Base-by-base conservation (phyloP, 192 early-diverging fungal genomes). In the Pecoramyces ruminantium region DNA sequence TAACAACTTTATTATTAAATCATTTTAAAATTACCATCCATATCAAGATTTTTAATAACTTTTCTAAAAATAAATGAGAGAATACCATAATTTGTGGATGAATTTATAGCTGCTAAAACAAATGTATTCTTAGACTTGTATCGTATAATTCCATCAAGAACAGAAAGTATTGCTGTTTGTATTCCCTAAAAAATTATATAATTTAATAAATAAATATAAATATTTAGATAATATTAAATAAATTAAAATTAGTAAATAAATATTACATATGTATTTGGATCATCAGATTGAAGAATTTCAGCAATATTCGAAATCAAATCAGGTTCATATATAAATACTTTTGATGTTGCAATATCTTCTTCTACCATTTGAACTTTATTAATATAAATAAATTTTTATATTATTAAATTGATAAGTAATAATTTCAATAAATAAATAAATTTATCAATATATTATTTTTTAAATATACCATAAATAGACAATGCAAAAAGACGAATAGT, bases 1-100 rank as follows among this genome's bases (percentile, higher is more conserved):
- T n/a, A n/a, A n/a, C n/a, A 30, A 29, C 82, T 67, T 83, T 34
- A 15, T 15, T 79, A 13, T 28, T 38, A 29, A 51, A 81, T 86
- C 79, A 12, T 77, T 21, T 83, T 81, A 28, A 77, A 84, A 16
- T 80, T 83, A 2, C 85, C 84, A 40, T 81, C 78, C 29, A 85
- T 84, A 28, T 89, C 87, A 29, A 91, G 39, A 34, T 86, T 83
- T 9, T 87, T 79, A 30, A 95, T 90, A 29, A 95, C 88, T 81
- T 91, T 92, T 80, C 95, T 90, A 39, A 98, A 82, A 11, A 93
- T 87, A 80, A 91, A 93, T 86, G 98, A 92, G 18, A 98, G 86
- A 30, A 93, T 90, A 29, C 97, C 97, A 81, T 98, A 96, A 81
- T 96, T 97, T 6, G 95, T 96, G 3, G 95, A 94, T 2, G 95